Percentiles rank a stretch among this genome's conserved stretches.
Evolutionary conservation across 2,329 filamentous ascomycete species (phyloP).

Genomic region (Alternaria triticimaculans): DNA sequence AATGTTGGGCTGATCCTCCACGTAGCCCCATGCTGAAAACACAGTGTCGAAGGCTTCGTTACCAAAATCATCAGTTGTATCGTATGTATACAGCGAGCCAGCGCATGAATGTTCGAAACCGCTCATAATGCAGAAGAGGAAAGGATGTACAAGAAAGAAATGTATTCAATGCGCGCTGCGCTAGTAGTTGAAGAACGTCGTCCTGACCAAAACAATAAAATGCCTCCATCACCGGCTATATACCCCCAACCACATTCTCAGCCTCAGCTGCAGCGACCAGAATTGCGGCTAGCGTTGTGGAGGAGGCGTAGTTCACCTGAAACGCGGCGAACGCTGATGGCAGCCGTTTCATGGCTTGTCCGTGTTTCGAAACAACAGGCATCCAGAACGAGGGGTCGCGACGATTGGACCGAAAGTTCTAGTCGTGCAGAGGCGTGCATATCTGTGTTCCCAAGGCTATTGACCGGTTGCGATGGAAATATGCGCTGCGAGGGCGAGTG

Average conservation of each 20-base stretch:
- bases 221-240: background rate
- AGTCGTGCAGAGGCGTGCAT: background rate
- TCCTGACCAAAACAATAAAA: background rate
- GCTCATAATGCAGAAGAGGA: constrained; percentile 13
- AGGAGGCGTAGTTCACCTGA: constrained; percentile 38
- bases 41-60: background rate
- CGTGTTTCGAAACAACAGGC: constrained; percentile 30
- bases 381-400: constrained; percentile 12
- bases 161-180: background rate
- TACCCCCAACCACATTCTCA: background rate
- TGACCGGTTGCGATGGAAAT: constrained; percentile 6
- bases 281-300: constrained; percentile 1
- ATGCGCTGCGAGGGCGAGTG: constrained; percentile 7
- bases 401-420: background rate
- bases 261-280: background rate
- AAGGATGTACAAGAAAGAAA: background rate
- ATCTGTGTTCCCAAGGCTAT: constrained; percentile 3
- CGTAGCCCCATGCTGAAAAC: background rate
- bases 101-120: constrained; percentile 10
- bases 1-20: background rate
- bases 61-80: background rate
- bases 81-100: constrained; percentile 16
- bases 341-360: constrained; percentile 17
- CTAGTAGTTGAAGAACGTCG: background rate
- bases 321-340: constrained; percentile 17